Evolutionary conservation across 2,329 filamentous ascomycete genomes (phyloP).

Genomic region (Aspergillus fumigatus): DNA sequence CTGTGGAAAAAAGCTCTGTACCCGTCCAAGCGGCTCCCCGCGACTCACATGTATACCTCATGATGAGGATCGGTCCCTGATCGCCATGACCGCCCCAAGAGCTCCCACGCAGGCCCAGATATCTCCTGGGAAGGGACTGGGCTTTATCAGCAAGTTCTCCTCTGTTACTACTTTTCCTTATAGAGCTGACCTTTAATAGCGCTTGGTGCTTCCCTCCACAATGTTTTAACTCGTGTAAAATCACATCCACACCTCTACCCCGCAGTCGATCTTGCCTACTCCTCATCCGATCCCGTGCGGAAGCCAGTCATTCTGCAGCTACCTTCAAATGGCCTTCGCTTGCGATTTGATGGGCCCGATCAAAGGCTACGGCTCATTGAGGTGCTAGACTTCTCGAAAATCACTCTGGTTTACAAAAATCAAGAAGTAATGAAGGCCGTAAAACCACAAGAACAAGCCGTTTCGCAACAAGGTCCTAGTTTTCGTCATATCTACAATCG

Average conservation of each 20-base stretch:
- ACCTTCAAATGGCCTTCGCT: conserved; percentile 77
- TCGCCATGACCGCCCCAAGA: conserved; percentile 33
- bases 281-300: conserved; percentile 66
- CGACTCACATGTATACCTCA: neutral
- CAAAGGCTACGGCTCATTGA: conserved; percentile 89
- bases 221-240: conserved; percentile 81
- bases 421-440: conserved; percentile 67
- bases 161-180: conserved; percentile 9
- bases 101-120: conserved; percentile 51
- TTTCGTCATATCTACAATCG: conserved; percentile 90
- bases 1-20: neutral
- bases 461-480: conserved; percentile 57
- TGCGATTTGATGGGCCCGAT: conserved; percentile 91
- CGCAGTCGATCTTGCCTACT: conserved; percentile 77
- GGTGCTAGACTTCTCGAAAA: conserved; percentile 83
- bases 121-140: conserved; percentile 61
- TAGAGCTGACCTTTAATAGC: conserved; percentile 48
- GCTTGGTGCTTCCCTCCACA: conserved; percentile 86
- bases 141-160: conserved; percentile 51
- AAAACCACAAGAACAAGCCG: conserved; percentile 30
- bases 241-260: conserved; percentile 79
- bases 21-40: neutral
- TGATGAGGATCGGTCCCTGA: conserved; percentile 9
- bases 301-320: conserved; percentile 72
- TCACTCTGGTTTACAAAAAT: conserved; percentile 74